Conservation (phyloP, 345 rosid species). For the Mallotus nudiflorus region DNA sequence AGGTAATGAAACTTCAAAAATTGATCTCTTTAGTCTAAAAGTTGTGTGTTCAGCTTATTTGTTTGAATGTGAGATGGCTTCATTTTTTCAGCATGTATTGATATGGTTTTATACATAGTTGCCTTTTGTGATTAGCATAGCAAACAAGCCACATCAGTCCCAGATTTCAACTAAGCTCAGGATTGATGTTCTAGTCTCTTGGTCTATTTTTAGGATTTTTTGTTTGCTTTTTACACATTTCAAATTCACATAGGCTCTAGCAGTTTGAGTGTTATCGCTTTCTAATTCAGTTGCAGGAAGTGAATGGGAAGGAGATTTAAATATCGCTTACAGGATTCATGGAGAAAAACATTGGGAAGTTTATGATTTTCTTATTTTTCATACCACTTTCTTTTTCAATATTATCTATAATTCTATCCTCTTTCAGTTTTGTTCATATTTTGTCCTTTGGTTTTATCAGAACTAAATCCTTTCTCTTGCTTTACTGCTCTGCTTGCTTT, state of each 20-base stretch:
- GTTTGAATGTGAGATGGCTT: not conserved
- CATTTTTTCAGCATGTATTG: not conserved
- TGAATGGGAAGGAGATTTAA: constrained; percentile 90
- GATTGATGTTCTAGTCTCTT: constrained; percentile 12
- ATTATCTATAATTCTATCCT: no score
- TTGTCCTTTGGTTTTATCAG: no score
- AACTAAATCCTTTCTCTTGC: no score
- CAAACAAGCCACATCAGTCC: not conserved
- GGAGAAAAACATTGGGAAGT: constrained; percentile 95
- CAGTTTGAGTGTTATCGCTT: not conserved
- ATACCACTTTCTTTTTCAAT: no score
- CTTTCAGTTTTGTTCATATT: no score
- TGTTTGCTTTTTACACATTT: not conserved
- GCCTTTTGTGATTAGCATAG: constrained; percentile 22
- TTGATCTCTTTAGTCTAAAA: not conserved
- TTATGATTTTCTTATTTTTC: no score
- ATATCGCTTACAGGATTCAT: constrained; percentile 90
- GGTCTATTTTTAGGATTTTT: not conserved
- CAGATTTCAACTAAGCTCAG: constrained; percentile 14
- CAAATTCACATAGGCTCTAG: not conserved
- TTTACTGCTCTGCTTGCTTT: no score
- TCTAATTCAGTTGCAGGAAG: constrained; percentile 47
- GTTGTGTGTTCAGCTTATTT: not conserved
- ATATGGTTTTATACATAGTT: constrained; percentile 11
- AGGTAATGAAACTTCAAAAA: constrained; percentile 56